Percentiles rank a stretch among this genome's conserved stretches.
Evolutionary conservation across 75 land plant genomes (phyloP).

Genomic region (Cunninghamia lanceolata): DNA sequence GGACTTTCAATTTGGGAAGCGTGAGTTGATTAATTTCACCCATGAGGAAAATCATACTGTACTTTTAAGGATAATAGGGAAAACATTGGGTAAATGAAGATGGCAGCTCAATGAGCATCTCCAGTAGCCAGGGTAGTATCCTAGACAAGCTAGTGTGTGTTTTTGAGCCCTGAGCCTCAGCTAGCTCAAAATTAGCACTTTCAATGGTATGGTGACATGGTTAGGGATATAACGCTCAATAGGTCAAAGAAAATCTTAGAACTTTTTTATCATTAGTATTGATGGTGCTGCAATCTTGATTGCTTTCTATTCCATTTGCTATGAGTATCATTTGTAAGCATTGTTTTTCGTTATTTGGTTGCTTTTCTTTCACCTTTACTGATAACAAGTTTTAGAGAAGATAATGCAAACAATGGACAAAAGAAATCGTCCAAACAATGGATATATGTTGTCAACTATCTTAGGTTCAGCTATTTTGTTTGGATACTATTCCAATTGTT

Average conservation of each 20-base stretch:
- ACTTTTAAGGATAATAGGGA: neutral
- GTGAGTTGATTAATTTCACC: neutral
- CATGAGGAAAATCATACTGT: neutral
- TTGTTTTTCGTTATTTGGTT: neutral
- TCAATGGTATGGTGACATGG: neutral
- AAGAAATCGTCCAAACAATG: neutral
- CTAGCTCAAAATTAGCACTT: neutral
- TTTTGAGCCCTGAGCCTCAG: too few relatives aligned
- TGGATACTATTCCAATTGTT: neutral
- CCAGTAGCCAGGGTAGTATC: too few relatives aligned
- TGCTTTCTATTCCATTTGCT: neutral
- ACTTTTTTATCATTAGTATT: neutral
- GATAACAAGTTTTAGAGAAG: neutral
- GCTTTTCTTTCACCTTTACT: neutral
- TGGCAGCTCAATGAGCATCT: too few relatives aligned
- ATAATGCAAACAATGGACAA: neutral
- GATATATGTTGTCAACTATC: neutral
- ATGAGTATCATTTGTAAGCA: neutral
- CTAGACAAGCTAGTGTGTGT: too few relatives aligned
- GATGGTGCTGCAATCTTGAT: neutral
- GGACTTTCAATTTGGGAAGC: neutral
- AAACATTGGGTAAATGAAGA: neutral
- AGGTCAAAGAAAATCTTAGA: neutral
- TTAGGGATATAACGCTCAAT: neutral
- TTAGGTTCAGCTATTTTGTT: neutral